A percentile compares a stretch with the other conserved stretches of the same genome.
Conservation (phyloP, 345 rosid genomes). For the Rhizophora mangle region DNA sequence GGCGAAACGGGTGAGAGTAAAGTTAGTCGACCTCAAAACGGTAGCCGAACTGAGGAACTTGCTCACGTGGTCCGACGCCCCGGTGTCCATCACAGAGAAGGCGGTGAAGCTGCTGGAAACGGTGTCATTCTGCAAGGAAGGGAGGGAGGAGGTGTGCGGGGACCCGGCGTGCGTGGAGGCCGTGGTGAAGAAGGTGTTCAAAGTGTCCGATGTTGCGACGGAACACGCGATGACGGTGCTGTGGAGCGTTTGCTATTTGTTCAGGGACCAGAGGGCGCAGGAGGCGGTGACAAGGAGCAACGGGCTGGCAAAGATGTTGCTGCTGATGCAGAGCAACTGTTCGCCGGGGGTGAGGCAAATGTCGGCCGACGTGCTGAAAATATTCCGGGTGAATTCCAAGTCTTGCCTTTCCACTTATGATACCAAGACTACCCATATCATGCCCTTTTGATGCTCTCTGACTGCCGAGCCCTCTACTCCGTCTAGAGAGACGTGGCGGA, state of each 20-base stretch:
- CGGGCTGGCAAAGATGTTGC: constrained; percentile 64
- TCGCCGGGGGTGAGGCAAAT: constrained; percentile 66
- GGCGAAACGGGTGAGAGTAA: constrained; percentile 49
- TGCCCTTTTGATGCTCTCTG: constrained; percentile 58
- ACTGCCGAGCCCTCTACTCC: no score
- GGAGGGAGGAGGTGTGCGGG: constrained; percentile 47
- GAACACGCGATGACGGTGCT: constrained; percentile 78
- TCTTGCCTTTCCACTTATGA: constrained; percentile 62
- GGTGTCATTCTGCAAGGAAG: constrained; percentile 59
- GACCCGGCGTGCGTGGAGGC: constrained; percentile 52
- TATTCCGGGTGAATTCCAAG: constrained; percentile 49
- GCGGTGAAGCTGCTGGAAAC: constrained; percentile 61
- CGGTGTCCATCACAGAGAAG: constrained; percentile 53
- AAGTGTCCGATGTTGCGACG: constrained; percentile 68
- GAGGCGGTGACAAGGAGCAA: constrained; percentile 64
- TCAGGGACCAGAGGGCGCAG: constrained; percentile 53
- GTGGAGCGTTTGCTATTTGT: constrained; percentile 72
- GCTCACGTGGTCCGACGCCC: constrained; percentile 31
- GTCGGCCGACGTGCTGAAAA: constrained; percentile 68
- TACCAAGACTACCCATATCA: constrained; percentile 89
- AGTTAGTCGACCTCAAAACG: constrained; percentile 35
- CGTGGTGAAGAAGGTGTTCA: constrained; percentile 61
- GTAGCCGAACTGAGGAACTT: constrained; percentile 44
- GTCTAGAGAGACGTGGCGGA: no score
- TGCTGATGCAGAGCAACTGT: constrained; percentile 85